These are phyloP conservation scores for Suillus alpinus DNA, from an alignment of 768 basidiomycete species.

Conservation along the genomic window DNA sequence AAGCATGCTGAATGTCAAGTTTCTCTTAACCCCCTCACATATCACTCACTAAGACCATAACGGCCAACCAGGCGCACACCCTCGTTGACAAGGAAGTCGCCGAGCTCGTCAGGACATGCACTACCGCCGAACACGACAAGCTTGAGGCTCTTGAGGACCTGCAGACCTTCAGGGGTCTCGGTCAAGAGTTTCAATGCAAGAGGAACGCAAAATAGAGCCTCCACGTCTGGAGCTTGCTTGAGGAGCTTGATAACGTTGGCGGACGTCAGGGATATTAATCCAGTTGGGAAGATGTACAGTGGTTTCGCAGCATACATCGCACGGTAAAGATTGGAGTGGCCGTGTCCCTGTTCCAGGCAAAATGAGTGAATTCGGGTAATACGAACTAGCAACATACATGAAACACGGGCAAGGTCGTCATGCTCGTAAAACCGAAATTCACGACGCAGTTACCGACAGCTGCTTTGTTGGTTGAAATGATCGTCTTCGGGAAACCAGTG, in stretches of 20 bases:
- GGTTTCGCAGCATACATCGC: constrained; percentile 41
- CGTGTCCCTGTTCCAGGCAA: constrained; percentile 15
- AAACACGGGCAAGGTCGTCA: constrained; percentile 31
- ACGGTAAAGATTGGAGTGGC: constrained; percentile 32
- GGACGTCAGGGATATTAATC: constrained; percentile 44
- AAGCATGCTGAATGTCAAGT: neutral
- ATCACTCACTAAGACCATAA: constrained; percentile 46
- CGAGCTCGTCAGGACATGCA: constrained; percentile 52
- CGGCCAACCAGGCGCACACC: constrained; percentile 49
- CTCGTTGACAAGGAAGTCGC: constrained; percentile 44
- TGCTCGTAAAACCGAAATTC: constrained; percentile 22
- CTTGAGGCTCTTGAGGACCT: constrained; percentile 41
- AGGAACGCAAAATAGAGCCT: constrained; percentile 37
- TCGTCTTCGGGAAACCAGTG: constrained; percentile 50
- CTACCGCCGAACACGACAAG: constrained; percentile 52
- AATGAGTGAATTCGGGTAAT: neutral
- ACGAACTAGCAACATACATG: constrained; percentile 19
- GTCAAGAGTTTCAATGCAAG: constrained; percentile 42
- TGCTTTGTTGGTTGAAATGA: constrained; percentile 34
- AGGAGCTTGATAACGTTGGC: constrained; percentile 41
- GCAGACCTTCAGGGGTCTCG: constrained; percentile 45
- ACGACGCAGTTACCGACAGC: constrained; percentile 34
- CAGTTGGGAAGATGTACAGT: constrained; percentile 42
- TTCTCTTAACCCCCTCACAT: neutral
- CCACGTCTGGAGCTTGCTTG: constrained; percentile 30